Evolutionary conservation across 768 basidiomycete species (phyloP).

Genomic region (Mycena polygramma): DNA sequence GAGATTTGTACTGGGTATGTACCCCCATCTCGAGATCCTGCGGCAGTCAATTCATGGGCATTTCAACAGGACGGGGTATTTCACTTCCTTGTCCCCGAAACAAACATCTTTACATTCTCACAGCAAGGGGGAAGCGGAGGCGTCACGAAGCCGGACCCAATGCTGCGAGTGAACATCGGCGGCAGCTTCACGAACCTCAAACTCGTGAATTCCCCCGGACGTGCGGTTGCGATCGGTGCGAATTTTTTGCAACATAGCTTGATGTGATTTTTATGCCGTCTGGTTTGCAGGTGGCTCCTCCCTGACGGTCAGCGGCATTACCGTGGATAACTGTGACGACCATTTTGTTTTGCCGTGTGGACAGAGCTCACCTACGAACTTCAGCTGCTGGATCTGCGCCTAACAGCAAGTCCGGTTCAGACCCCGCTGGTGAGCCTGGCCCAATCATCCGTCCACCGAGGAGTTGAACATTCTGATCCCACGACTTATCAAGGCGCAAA

Average conservation of each 20-base stretch:
- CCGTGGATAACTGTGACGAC: conserved; percentile 36
- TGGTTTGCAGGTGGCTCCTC: conserved; percentile 32
- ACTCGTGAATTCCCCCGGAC: conserved; percentile 34
- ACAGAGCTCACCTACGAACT: background rate
- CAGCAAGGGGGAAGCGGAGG: conserved; percentile 39
- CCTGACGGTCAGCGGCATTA: conserved; percentile 34
- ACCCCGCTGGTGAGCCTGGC: conserved; percentile 21
- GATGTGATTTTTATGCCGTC: background rate
- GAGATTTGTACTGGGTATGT: conserved; percentile 35
- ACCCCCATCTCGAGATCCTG: background rate
- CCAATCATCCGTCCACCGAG: no score
- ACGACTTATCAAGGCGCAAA: conserved; percentile 28
- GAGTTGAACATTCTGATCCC: no score
- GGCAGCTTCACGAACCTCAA: conserved; percentile 38
- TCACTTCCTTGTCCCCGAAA: background rate
- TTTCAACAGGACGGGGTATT: conserved; percentile 32
- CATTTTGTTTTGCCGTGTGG: background rate
- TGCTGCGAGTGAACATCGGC: conserved; percentile 42
- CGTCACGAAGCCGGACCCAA: conserved; percentile 33
- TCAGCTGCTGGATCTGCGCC: conserved; percentile 37
- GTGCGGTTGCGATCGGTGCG: conserved; percentile 31
- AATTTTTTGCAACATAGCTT: background rate
- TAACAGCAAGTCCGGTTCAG: conserved; percentile 35
- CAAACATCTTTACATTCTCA: no score
- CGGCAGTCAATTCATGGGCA: background rate